A percentile compares a stretch with the other conserved stretches of the same genome.
Conservation (phyloP, 2,329 filamentous ascomycete species). For the Cylindrodendrum hubeiense region DNA sequence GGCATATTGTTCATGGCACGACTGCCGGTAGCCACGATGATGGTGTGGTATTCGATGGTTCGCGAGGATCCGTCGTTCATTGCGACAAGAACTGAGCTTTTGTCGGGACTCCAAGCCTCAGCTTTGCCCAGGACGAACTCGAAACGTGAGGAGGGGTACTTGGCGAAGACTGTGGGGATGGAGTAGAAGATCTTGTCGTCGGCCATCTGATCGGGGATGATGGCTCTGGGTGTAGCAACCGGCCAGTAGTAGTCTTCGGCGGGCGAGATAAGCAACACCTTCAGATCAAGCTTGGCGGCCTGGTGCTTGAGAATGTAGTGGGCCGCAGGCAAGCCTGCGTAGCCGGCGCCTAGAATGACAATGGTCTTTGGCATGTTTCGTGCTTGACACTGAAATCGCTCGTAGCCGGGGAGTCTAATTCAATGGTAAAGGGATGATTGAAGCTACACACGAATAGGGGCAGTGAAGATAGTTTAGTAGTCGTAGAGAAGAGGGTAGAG, state of each 20-base stretch:
- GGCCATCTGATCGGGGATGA: conserved; percentile 8
- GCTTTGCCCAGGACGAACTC: conserved; percentile 11
- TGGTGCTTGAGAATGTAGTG: conserved; percentile 63
- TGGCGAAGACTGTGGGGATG: not conserved
- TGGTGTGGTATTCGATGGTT: conserved; percentile 6
- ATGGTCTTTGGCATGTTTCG: not conserved
- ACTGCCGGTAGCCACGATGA: conserved; percentile 13
- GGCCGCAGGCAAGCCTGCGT: conserved; percentile 61
- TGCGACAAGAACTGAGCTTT: not conserved
- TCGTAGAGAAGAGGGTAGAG: too few relatives aligned
- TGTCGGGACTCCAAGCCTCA: not conserved
- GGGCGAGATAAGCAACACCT: conserved; percentile 63
- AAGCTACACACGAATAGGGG: too few relatives aligned
- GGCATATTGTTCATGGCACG: conserved; percentile 4
- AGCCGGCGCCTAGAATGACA: conserved; percentile 63
- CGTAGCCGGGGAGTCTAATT: too few relatives aligned
- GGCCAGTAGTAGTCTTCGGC: conserved; percentile 67
- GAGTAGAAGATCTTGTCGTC: conserved; percentile 3
- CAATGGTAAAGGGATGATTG: too few relatives aligned
- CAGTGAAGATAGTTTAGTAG: too few relatives aligned
- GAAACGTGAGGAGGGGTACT: not conserved
- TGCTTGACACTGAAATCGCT: too few relatives aligned
- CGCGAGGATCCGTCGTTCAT: not conserved
- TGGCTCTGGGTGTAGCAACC: conserved; percentile 12
- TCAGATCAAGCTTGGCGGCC: conserved; percentile 53